These are phyloP conservation scores for Pseudonitzschia multistriata DNA, from an alignment of 108 stramenopile species.

Conservation along the genomic window DNA sequence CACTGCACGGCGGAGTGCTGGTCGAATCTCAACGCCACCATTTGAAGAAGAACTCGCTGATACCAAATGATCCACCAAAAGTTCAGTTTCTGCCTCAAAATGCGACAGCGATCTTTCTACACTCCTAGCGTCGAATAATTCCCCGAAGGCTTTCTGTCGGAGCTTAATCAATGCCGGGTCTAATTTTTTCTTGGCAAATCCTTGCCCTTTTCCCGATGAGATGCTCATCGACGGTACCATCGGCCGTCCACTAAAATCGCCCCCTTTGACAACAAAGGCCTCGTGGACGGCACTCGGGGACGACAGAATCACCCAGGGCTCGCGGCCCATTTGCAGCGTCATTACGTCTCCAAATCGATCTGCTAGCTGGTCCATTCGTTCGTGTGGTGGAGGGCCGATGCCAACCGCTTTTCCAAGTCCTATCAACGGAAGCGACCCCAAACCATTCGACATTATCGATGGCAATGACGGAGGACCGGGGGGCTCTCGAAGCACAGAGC, in stretches of 20 bases:
- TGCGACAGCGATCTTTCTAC: neutral
- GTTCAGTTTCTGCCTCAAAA: neutral
- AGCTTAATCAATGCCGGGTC: neutral
- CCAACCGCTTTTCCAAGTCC: slow-evolving; percentile 2
- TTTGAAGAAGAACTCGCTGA: neutral
- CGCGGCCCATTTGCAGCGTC: neutral
- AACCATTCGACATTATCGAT: neutral
- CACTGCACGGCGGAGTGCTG: slow-evolving; percentile 11
- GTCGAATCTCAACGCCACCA: slow-evolving; percentile 11
- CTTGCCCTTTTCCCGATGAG: slow-evolving; percentile 6
- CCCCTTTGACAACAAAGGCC: neutral
- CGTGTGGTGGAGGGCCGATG: slow-evolving; percentile 8
- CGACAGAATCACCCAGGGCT: slow-evolving; percentile 5
- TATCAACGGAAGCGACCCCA: slow-evolving; percentile 12
- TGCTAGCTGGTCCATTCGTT: slow-evolving; percentile 4
- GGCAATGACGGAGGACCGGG: neutral
- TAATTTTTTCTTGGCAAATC: slow-evolving; percentile 2
- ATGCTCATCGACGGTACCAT: slow-evolving; percentile 13
- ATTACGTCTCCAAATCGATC: slow-evolving; percentile 8
- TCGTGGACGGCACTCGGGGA: slow-evolving; percentile 7
- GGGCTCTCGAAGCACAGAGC: neutral
- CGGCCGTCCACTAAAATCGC: slow-evolving; percentile 4
- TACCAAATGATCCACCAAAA: neutral
- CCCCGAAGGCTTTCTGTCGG: slow-evolving; percentile 2
- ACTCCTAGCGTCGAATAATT: neutral